These are phyloP conservation scores for Ashbya aceris DNA, from an alignment of 1,139 yeast genomes.

Conservation along the genomic window DNA sequence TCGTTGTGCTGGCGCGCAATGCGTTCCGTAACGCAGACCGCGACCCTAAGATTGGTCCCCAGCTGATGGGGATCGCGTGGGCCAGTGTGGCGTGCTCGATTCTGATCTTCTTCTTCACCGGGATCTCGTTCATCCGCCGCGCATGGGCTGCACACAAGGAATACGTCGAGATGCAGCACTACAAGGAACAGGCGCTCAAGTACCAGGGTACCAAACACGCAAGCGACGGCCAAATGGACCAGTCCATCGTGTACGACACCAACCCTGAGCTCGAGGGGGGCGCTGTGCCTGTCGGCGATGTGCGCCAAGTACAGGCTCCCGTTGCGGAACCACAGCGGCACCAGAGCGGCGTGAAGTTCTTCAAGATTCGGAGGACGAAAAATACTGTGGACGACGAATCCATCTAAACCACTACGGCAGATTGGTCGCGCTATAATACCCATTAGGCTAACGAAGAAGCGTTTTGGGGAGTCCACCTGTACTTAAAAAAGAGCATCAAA, in stretches of 20 bases:
- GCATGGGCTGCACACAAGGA: slow-evolving; percentile 28
- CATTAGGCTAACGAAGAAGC: too few species aligned
- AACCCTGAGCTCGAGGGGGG: slow-evolving; percentile 9
- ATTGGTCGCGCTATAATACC: too few species aligned
- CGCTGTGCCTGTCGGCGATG: slow-evolving; percentile 10
- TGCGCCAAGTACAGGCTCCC: slow-evolving; percentile 12
- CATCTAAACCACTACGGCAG: too few species aligned
- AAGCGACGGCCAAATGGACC: slow-evolving; percentile 8
- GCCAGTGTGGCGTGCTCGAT: slow-evolving; percentile 50
- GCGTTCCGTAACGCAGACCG: slow-evolving; percentile 45
- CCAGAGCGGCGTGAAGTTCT: slow-evolving; percentile 67
- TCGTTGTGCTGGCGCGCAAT: slow-evolving; percentile 51
- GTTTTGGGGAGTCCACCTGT: too few species aligned
- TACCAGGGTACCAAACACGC: slow-evolving; percentile 13
- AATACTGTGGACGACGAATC: slow-evolving; percentile 49
- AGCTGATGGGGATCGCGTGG: slow-evolving; percentile 59
- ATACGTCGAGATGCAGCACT: slow-evolving; percentile 17
- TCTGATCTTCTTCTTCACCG: slow-evolving; percentile 45
- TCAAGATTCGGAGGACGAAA: slow-evolving; percentile 61
- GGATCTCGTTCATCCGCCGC: slow-evolving; percentile 43
- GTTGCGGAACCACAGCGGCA: slow-evolving; percentile 23
- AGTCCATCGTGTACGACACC: slow-evolving; percentile 9
- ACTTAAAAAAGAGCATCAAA: too few species aligned
- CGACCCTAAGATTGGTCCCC: slow-evolving; percentile 44
- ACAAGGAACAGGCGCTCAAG: slow-evolving; percentile 15